Evolutionary conservation across 306 rosid genomes (phyloP).

Genomic region (Fragaria ananassa): DNA sequence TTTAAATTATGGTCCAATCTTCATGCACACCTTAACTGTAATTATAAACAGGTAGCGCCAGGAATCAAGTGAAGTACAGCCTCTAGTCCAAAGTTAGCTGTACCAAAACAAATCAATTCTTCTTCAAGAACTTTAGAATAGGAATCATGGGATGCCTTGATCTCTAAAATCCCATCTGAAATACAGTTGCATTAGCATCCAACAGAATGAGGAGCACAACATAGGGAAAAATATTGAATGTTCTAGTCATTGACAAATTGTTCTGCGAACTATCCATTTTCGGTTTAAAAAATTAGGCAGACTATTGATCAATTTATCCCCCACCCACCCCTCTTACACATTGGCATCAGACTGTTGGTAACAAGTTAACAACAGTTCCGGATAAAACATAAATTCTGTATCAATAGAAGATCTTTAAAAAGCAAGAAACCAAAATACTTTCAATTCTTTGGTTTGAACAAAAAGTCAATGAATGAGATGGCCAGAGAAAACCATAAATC

Average conservation of each 20-base stretch:
- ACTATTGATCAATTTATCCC: background rate
- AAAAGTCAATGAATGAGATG: background rate
- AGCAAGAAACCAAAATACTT: no score
- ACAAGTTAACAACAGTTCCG: background rate
- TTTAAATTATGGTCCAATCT: background rate
- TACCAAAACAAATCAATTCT: no score
- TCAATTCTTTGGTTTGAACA: background rate
- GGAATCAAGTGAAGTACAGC: background rate
- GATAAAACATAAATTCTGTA: background rate
- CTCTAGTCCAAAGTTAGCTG: no score
- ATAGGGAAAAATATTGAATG: background rate
- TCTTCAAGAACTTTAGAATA: no score
- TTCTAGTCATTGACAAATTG: background rate
- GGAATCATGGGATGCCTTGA: no score
- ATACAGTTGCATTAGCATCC: background rate
- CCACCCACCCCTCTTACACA: background rate
- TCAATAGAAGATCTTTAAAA: background rate
- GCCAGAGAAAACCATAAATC: background rate
- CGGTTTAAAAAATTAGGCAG: background rate
- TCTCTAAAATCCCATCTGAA: background rate
- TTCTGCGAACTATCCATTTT: background rate
- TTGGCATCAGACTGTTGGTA: background rate
- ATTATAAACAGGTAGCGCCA: background rate
- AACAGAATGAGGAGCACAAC: background rate
- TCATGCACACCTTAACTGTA: no score